Conservation (phyloP, 2,329 filamentous ascomycete species). For the Trichoderma pleuroti region DNA sequence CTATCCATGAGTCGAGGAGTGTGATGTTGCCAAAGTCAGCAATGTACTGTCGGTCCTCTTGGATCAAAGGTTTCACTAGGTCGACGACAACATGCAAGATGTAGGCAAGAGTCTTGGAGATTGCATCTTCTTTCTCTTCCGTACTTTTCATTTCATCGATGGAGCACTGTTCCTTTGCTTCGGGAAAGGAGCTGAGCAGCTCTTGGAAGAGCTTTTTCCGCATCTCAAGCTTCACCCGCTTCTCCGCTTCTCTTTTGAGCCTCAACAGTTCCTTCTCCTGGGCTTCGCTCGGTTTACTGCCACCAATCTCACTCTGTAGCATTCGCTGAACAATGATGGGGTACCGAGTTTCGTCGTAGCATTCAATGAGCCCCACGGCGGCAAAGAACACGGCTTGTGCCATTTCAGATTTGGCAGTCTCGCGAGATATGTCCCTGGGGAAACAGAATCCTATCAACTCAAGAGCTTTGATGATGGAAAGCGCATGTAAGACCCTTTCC, state of each 20-base stretch:
- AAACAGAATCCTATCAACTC: constrained; percentile 7
- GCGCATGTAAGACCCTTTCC: not conserved
- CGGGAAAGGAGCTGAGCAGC: not conserved
- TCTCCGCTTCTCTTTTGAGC: not conserved
- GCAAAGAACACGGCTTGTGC: constrained; percentile 13
- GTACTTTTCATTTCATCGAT: not conserved
- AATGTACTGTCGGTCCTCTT: not conserved
- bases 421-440: constrained; percentile 6
- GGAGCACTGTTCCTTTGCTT: not conserved
- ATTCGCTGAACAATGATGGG: not conserved
- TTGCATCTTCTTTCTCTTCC: not conserved
- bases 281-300: not conserved
- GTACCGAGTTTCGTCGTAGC: not conserved
- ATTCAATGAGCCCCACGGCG: not conserved
- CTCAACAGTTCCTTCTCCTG: not conserved
- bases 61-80: not conserved
- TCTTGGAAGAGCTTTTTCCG: constrained; percentile 8
- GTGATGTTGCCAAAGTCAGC: constrained; percentile 16
- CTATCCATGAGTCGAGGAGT: not conserved
- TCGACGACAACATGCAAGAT: constrained; percentile 1
- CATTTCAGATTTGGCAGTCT: constrained; percentile 14
- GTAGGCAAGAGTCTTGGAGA: not conserved
- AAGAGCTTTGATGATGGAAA: constrained; percentile 10
- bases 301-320: not conserved
- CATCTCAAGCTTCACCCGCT: constrained; percentile 1